Conservation (phyloP, 225 moss, liverwort and hornwort genomes). For the Thuidium tamariscinum region DNA sequence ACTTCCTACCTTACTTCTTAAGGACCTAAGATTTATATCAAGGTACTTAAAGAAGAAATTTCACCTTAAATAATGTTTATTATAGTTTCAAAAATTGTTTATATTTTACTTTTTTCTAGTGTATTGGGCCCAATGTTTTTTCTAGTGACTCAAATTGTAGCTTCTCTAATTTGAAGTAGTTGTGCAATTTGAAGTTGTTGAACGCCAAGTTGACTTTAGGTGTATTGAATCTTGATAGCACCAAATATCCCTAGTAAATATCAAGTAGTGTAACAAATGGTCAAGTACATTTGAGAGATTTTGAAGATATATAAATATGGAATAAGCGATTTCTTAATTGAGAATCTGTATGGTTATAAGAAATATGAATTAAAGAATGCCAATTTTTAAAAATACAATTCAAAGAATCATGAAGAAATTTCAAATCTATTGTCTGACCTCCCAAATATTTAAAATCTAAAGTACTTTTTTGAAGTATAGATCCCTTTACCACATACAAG, state of each 20-base stretch:
- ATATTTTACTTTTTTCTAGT: not conserved
- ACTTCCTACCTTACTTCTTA: not conserved
- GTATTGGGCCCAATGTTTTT: not conserved
- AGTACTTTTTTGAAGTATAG: not conserved
- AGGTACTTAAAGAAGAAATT: no score
- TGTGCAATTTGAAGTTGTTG: not conserved
- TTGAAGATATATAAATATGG: not conserved
- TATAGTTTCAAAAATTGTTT: not conserved
- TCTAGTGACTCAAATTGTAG: not conserved
- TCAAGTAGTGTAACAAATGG: rapidly evolving
- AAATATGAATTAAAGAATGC: not conserved
- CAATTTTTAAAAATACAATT: not conserved
- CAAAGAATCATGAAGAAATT: not conserved
- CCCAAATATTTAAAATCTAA: not conserved
- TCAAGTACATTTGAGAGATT: not conserved
- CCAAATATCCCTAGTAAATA: not conserved
- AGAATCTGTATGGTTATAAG: not conserved
- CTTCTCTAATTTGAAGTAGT: not conserved
- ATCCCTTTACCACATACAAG: not conserved
- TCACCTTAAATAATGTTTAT: not conserved
- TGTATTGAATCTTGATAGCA: rapidly evolving
- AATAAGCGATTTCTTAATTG: not conserved
- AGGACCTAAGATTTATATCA: rapidly evolving
- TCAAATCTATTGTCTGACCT: not conserved
- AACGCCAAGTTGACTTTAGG: not conserved